Evolutionary conservation across 2,329 filamentous ascomycete genomes (phyloP).

Genomic region (Fusarium fracticaudum): DNA sequence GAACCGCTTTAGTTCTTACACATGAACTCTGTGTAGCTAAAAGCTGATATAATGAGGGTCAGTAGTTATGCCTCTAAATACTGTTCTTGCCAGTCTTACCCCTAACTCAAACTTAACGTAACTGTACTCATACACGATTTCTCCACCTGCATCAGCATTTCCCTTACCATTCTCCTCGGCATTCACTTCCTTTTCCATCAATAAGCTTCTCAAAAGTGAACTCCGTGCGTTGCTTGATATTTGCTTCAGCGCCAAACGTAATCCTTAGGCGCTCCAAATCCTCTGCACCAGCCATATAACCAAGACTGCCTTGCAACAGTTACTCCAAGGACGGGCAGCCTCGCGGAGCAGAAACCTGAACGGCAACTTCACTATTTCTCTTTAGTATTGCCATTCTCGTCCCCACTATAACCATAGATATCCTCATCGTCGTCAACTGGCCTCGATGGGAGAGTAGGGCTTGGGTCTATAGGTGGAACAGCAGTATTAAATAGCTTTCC

Average conservation of each 20-base stretch:
- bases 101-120: neutral
- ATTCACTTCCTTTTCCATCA: neutral
- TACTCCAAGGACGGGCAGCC: neutral
- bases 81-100: neutral
- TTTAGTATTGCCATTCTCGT: neutral
- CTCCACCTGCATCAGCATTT: neutral
- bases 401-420: neutral
- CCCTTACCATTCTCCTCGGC: neutral
- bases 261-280: neutral
- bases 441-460: neutral
- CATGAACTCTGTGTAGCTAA: neutral
- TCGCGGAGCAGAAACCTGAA: neutral
- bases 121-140: neutral
- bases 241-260: neutral
- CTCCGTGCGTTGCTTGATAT: neutral
- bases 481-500: neutral
- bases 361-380: neutral
- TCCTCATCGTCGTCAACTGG: neutral
- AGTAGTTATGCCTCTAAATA: neutral
- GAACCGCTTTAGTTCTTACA: neutral
- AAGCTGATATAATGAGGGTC: neutral
- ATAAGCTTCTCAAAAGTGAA: neutral
- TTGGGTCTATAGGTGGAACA: neutral
- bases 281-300: neutral
- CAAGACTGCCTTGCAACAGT: neutral